Evolutionary conservation across 2,329 filamentous ascomycete genomes (phyloP).

Genomic region (Zymoseptoria tritici): DNA sequence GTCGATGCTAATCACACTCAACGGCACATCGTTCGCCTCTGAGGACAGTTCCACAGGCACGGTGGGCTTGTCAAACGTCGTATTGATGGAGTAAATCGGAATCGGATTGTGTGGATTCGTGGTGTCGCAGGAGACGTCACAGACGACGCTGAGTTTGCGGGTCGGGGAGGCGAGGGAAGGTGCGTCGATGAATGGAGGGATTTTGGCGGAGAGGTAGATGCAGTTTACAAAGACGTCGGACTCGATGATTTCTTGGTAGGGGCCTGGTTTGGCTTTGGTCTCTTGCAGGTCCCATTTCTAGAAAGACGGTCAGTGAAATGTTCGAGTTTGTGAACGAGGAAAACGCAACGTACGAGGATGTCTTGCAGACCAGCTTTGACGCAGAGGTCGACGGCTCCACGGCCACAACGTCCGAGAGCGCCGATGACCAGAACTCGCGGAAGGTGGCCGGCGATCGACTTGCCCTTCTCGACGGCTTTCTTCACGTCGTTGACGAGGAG

Average conservation of each 20-base stretch:
- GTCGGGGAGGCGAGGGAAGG: slow-evolving; percentile 59
- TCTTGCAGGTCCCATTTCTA: slow-evolving; percentile 69
- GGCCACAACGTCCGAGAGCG: slow-evolving; percentile 67
- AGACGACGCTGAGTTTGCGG: slow-evolving; percentile 62
- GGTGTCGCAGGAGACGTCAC: slow-evolving; percentile 70
- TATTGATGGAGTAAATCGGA: slow-evolving; percentile 77
- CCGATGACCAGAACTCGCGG: slow-evolving; percentile 80
- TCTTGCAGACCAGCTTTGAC: slow-evolving; percentile 65
- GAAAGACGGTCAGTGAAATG: neutral
- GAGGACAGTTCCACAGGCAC: slow-evolving; percentile 60
- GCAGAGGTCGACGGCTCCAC: slow-evolving; percentile 75
- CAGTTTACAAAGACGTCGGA: slow-evolving; percentile 62
- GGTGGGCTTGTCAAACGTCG: slow-evolving; percentile 82
- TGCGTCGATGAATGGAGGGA: slow-evolving; percentile 71
- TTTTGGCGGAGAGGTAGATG: slow-evolving; percentile 75
- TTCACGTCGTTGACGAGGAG: slow-evolving; percentile 68
- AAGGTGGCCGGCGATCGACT: slow-evolving; percentile 57
- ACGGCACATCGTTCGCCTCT: slow-evolving; percentile 42
- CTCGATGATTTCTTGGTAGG: slow-evolving; percentile 32
- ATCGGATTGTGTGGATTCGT: slow-evolving; percentile 66
- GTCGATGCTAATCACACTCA: slow-evolving; percentile 82
- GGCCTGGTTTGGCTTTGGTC: slow-evolving; percentile 55
- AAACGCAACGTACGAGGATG: slow-evolving; percentile 43
- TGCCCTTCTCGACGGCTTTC: slow-evolving; percentile 58
- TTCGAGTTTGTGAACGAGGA: neutral